Base-by-base conservation (phyloP, 75 land plant species). In the Pinus taeda region DNA sequence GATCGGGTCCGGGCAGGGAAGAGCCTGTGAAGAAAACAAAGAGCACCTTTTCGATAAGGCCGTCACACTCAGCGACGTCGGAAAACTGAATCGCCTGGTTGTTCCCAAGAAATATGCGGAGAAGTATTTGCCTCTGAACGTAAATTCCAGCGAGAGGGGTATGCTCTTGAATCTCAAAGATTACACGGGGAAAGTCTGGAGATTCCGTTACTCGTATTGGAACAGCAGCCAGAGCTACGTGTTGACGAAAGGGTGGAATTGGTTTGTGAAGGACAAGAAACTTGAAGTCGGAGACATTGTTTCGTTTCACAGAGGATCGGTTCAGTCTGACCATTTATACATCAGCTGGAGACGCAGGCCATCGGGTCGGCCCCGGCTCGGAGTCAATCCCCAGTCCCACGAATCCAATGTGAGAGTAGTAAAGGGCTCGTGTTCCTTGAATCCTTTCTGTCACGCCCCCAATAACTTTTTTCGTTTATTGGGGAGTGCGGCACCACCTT, bases 21-120 rank as follows among this genome's bases (percentile, higher is more conserved):
- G 24, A 22, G 30, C 2, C 22, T 21, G 0, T 71, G 29, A 45
- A 39, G 56, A 71, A 39, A 45, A 33, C 13, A 30, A 71, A 39
- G 49, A 57, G 0, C 74, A 69, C 29, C 80, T 88, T 1, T 88
- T 88, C 57, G 79, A 75, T 15, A 88, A 88, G 85, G 85, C 76
- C 62, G 64, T 88, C 11, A 88, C 88, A 3, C 90, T 88, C 3
- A 85, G 88, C 70, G 90, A 88, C 30, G 90, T 88, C 17, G 88
- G 90, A 0, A 88, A 85, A 80, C 78, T 88, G 2, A 85, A 88
- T 49, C 79, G 90, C 39, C 82, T 88, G 24, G 90, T 85, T 4
- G 85, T 88, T 30, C 90, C 90, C 4, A 88, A 88, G 75, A 77
- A 77, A 60, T 77, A 79, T 29, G 90, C 88, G 0, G 42, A 73